Conservation (phyloP, 1,139 yeast genomes). For the Pichia sp. region DNA sequence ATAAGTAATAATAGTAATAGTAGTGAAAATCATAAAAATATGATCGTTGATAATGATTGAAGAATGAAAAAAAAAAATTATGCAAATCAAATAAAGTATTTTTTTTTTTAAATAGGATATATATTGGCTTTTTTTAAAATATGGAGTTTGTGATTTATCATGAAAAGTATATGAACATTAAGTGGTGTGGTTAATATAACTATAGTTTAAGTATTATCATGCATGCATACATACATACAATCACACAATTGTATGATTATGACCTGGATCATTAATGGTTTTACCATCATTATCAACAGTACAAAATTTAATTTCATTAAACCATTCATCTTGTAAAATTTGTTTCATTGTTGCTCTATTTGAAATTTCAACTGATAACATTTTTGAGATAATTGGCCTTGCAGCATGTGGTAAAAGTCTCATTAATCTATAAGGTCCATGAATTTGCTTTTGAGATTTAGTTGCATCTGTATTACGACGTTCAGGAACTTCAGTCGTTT, state of each 20-base stretch:
- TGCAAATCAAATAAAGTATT: no score
- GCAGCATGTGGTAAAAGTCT: constrained; percentile 90
- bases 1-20: no score
- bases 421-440: constrained; percentile 89
- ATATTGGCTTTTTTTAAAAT: no score
- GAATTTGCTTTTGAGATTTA: constrained; percentile 30
- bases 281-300: constrained; percentile 40
- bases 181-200: no score
- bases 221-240: no score
- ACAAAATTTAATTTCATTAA: constrained; percentile 49
- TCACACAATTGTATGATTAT: constrained; percentile 46
- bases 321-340: constrained; percentile 75
- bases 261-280: constrained; percentile 43
- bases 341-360: constrained; percentile 74
- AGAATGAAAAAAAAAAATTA: no score
- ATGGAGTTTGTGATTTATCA: no score
- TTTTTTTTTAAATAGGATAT: no score
- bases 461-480: constrained; percentile 26
- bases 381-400: constrained; percentile 71
- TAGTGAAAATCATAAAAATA: no score
- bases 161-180: no score
- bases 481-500: constrained; percentile 24
- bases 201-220: no score
- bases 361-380: constrained; percentile 66
- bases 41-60: no score